phyloP scores from a whole-genome alignment of 2,329 filamentous ascomycete genomes.

The Colletotrichum viniferum region DNA sequence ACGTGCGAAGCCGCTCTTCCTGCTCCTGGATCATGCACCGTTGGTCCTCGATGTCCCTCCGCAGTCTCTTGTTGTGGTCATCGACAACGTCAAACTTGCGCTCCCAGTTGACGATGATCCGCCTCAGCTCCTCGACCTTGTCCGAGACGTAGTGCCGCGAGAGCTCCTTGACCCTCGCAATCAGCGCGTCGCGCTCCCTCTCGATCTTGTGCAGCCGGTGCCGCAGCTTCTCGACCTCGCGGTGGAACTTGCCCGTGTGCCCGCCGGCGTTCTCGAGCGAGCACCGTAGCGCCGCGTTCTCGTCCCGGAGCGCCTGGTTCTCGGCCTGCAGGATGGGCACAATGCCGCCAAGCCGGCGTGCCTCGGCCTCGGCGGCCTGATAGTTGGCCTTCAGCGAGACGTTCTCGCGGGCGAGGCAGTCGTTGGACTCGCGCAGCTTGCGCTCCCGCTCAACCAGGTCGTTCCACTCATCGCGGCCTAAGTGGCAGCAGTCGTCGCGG shows the following conservation, averaged over 20 bases:
- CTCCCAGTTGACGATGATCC: constrained; percentile 40
- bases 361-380: constrained; percentile 37
- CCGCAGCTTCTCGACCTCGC: constrained; percentile 36
- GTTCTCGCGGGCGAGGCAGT: constrained; percentile 34
- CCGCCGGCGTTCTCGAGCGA: constrained; percentile 37
- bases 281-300: constrained; percentile 45
- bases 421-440: constrained; percentile 38
- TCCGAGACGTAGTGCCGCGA: constrained; percentile 32
- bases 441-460: constrained; percentile 39
- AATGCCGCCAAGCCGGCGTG: constrained; percentile 35
- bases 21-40: constrained; percentile 14
- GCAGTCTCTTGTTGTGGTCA: constrained; percentile 18
- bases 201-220: constrained; percentile 38
- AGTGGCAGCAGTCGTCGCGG: constrained; percentile 38
- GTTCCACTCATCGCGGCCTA: constrained; percentile 41
- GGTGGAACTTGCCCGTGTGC: constrained; percentile 31
- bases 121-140: constrained; percentile 35
- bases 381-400: constrained; percentile 38
- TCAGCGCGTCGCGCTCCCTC: constrained; percentile 39
- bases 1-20: constrained; percentile 21
- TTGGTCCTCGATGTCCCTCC: constrained; percentile 16
- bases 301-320: constrained; percentile 37
- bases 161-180: constrained; percentile 36
- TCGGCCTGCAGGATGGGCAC: constrained; percentile 42
- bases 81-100: constrained; percentile 23